These are phyloP conservation scores for Globisporangium solare DNA, from an alignment of 352 stramenopile genomes.

Conservation along the genomic window DNA sequence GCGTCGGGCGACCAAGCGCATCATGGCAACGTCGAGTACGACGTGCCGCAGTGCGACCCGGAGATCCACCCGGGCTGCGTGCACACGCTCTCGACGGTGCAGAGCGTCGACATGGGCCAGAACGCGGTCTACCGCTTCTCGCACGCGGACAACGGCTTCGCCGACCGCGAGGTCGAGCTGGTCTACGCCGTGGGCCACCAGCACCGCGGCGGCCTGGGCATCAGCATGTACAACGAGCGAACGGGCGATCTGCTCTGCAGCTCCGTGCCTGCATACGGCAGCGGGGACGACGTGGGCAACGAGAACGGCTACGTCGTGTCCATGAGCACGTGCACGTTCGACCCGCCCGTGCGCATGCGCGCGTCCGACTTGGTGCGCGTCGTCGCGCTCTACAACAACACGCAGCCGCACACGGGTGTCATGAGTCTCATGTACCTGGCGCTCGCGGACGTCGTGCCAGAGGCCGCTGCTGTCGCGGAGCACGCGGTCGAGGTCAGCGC, in stretches of 20 bases:
- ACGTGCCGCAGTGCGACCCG: constrained; percentile 60
- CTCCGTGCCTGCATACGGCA: constrained; percentile 63
- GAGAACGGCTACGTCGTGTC: constrained; percentile 66
- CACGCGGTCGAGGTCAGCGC: background rate
- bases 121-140: constrained; percentile 20
- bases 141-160: constrained; percentile 16
- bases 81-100: constrained; percentile 68
- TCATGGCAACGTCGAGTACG: constrained; percentile 78
- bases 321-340: constrained; percentile 75
- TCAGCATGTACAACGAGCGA: constrained; percentile 67
- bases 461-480: background rate
- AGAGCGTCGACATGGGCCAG: constrained; percentile 41
- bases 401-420: constrained; percentile 60
- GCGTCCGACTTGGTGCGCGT: constrained; percentile 67
- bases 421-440: constrained; percentile 82
- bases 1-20: constrained; percentile 49
- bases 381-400: constrained; percentile 82
- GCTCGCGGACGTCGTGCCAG: constrained; percentile 41
- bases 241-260: constrained; percentile 64
- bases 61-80: constrained; percentile 67
- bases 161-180: constrained; percentile 60
- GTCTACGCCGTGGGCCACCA: constrained; percentile 79
- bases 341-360: constrained; percentile 64
- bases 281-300: constrained; percentile 47
- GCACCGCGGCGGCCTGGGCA: constrained; percentile 65